Evolutionary conservation across 2,329 filamentous ascomycete species (phyloP).

Genomic region (Aspergillus fijiensis): DNA sequence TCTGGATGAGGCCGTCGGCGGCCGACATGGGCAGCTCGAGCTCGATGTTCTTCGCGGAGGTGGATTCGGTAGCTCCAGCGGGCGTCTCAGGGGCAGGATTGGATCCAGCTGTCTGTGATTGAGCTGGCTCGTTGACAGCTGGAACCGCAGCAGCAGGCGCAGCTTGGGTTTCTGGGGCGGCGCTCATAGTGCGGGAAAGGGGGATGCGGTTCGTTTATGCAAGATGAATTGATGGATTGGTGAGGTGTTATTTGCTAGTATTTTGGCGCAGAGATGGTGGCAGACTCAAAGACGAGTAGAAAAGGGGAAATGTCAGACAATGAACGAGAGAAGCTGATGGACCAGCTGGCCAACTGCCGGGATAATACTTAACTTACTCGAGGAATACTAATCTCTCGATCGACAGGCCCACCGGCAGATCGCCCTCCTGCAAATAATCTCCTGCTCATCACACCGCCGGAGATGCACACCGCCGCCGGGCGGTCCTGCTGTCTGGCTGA

Average conservation of each 20-base stretch:
- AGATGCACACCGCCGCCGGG: not conserved
- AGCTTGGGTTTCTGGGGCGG: slow-evolving; percentile 12
- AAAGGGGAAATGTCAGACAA: not conserved
- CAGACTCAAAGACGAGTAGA: not conserved
- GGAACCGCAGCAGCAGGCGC: slow-evolving; percentile 3
- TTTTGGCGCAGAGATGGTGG: not conserved
- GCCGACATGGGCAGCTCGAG: slow-evolving; percentile 39
- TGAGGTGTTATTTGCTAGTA: not conserved
- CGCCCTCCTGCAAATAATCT: slow-evolving; percentile 1
- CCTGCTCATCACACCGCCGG: not conserved
- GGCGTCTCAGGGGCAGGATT: slow-evolving; percentile 3
- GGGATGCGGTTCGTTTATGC: not conserved
- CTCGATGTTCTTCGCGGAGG: slow-evolving; percentile 16
- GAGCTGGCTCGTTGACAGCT: slow-evolving; percentile 2
- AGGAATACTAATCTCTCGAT: slow-evolving; percentile 6
- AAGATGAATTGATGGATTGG: not conserved
- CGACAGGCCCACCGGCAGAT: slow-evolving; percentile 18
- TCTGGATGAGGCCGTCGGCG: slow-evolving; percentile 48
- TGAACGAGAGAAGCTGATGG: not conserved
- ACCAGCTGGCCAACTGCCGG: not conserved
- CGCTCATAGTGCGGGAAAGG: slow-evolving; percentile 13
- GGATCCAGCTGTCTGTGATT: not conserved
- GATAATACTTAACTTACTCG: not conserved
- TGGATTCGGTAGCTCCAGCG: slow-evolving; percentile 7
- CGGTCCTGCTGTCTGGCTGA: not conserved